Evolutionary conservation across 345 rosid genomes (phyloP).

Genomic region (Lumnitzera littorea): DNA sequence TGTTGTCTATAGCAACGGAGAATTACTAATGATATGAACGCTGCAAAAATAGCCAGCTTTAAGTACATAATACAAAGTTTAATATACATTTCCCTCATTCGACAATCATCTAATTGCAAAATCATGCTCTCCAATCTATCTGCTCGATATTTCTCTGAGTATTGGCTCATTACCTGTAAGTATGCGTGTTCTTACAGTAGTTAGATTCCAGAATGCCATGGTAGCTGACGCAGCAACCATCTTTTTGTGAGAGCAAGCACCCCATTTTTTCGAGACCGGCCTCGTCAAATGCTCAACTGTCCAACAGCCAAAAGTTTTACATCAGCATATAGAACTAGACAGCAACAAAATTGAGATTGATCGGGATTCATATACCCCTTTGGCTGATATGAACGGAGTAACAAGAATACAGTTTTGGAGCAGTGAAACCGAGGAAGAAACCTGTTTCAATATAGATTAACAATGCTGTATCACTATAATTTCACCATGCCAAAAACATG

Average conservation of each 20-base stretch:
- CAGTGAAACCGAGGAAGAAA: conserved; percentile 68
- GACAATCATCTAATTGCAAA: neutral
- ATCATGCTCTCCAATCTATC: neutral
- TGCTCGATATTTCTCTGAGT: neutral
- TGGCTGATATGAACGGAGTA: conserved; percentile 48
- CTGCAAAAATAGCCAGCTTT: conserved; percentile 30
- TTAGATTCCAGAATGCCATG: conserved; percentile 87
- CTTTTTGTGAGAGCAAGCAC: conserved; percentile 81
- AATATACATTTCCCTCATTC: neutral
- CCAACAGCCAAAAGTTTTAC: conserved; percentile 2
- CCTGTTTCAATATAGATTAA: conserved; percentile 37
- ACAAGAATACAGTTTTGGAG: conserved; percentile 60
- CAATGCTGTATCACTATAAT: no score
- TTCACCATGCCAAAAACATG: no score
- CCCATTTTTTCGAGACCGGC: conserved; percentile 56
- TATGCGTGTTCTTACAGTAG: conserved; percentile 72
- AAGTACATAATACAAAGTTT: neutral
- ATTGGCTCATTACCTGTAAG: conserved; percentile 38
- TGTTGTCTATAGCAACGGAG: conserved; percentile 56
- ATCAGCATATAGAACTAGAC: conserved; percentile 6
- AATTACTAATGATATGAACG: conserved; percentile 66
- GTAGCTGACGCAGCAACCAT: conserved; percentile 63
- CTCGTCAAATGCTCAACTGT: conserved; percentile 47
- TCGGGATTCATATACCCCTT: conserved; percentile 34
- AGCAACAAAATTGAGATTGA: neutral